Percentiles rank a stretch among this genome's conserved stretches.
These are phyloP conservation scores for Urostyla sp. DNA, from an alignment of 73 alveolate species.

Conservation along the genomic window DNA sequence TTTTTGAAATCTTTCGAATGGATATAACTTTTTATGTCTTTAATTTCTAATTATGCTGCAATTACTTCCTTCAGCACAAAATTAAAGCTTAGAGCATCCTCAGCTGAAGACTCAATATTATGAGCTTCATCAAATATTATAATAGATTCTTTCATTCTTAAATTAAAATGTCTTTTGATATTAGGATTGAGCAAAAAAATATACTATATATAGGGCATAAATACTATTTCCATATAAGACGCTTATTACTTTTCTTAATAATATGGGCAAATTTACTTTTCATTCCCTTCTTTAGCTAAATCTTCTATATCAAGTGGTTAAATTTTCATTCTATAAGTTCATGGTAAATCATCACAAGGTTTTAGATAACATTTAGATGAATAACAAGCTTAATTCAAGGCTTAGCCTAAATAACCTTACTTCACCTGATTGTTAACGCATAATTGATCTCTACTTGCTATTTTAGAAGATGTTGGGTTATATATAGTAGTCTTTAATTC, in stretches of 20 bases:
- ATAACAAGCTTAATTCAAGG: constrained; percentile 44
- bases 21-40: too few species aligned
- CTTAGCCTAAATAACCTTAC: constrained; percentile 39
- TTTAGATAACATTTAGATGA: background rate
- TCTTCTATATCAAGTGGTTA: too few species aligned
- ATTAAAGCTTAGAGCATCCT: constrained; percentile 22
- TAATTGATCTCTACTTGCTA: constrained; percentile 85
- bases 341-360: constrained; percentile 27
- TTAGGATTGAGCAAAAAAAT: constrained; percentile 55
- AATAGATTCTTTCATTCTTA: constrained; percentile 49
- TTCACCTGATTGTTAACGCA: constrained; percentile 78
- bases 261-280: constrained; percentile 78
- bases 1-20: too few species aligned
- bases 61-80: background rate
- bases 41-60: background rate
- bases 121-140: constrained; percentile 75
- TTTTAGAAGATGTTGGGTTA: constrained; percentile 73
- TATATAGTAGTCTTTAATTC: constrained; percentile 83
- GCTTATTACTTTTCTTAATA: constrained; percentile 62
- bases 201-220: constrained; percentile 77
- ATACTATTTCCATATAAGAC: constrained; percentile 70
- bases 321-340: constrained; percentile 24
- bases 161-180: background rate
- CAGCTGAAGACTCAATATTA: constrained; percentile 64
- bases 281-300: constrained; percentile 61